Evolutionary conservation across 2,329 filamentous ascomycete species (phyloP).

Genomic region (Phyllosticta ampelicida): DNA sequence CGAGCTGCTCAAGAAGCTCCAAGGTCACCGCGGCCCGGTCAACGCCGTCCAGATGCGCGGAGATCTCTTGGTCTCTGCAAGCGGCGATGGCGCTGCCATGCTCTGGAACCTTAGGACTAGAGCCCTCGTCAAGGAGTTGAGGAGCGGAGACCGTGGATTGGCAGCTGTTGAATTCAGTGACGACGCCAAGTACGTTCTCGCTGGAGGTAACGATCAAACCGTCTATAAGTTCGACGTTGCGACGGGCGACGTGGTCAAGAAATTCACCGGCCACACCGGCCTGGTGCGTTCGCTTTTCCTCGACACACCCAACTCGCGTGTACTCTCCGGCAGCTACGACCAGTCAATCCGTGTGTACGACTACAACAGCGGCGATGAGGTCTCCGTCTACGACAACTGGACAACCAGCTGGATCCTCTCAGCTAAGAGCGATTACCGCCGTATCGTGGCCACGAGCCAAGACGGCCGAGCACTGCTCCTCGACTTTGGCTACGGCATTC

Average conservation of each 20-base stretch:
- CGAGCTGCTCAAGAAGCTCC: slow-evolving; percentile 62
- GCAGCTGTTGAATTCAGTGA: slow-evolving; percentile 95
- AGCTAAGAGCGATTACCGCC: slow-evolving; percentile 88
- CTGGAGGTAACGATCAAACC: slow-evolving; percentile 87
- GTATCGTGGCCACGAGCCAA: slow-evolving; percentile 90
- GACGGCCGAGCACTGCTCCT: slow-evolving; percentile 86
- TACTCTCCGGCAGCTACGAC: slow-evolving; percentile 90
- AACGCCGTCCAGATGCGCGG: slow-evolving; percentile 94
- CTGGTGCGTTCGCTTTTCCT: slow-evolving; percentile 86
- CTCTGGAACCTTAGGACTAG: slow-evolving; percentile 91
- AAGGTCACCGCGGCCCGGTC: slow-evolving; percentile 81
- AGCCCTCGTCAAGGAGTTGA: slow-evolving; percentile 80
- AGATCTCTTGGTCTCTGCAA: slow-evolving; percentile 85
- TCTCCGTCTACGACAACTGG: slow-evolving; percentile 86
- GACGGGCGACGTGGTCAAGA: slow-evolving; percentile 71
- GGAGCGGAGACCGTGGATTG: slow-evolving; percentile 81
- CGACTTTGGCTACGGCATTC: slow-evolving; percentile 66
- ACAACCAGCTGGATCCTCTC: slow-evolving; percentile 94
- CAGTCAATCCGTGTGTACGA: slow-evolving; percentile 93
- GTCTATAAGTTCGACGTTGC: slow-evolving; percentile 95
- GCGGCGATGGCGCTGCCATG: slow-evolving; percentile 85
- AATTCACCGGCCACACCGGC: slow-evolving; percentile 71
- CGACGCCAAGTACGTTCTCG: slow-evolving; percentile 85
- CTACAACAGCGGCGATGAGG: slow-evolving; percentile 64
- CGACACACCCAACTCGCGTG: slow-evolving; percentile 72